Evolutionary conservation across 176 grass and related monocot genomes (phyloP), one percentile per base, ranked within the genome.

Genomic region (Microstegium vimineum): DNA sequence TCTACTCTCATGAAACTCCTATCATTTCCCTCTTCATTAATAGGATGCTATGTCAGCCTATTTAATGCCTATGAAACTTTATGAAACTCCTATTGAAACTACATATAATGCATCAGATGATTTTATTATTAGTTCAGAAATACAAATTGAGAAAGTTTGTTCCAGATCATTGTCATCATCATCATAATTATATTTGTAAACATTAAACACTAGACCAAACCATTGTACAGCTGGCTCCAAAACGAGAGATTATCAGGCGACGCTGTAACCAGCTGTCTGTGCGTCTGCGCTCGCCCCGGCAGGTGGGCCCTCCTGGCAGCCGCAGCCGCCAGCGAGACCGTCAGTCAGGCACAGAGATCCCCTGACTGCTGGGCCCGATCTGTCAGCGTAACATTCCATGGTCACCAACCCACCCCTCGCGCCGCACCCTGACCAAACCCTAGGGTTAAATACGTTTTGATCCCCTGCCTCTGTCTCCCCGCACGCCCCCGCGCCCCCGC

Each of bases 381-480:
- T 0, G 13, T 23, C 69, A 74, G 69, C 27, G 47, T 43, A 49
- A 49, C 70, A 63, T 38, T 49, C 69, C 35, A 25, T n/a, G 69
- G 35, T 36, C 60, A 68, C 47, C 67, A 81, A 81, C 45, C 78
- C 78, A 74, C 75, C 10, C 25, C 16, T 73, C 42, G 42, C 70
- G 15, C 26, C 42, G 70, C 52, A 38, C 26, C 77, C 61, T 68
- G 72, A 76, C 79, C 89, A 87, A 97, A 97, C 94, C 94, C 94
- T 97, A 97, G 94, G 40, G 83, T 94, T 92, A 97, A 92, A 94
- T 85, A 87, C 61, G 51, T 27, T 81, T 84, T 87, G 71, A 47
- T 52, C 56, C 65, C 45, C 52, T 71, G 60, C 14, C 27, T 23
- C 22, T 69, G 14, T 75, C 62, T 80, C 73, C 84, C 31, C 74